A percentile compares a stretch with the other conserved stretches of the same genome.
These are phyloP conservation scores for Hymenochaete sp. DNA, from an alignment of 1,284 basidiomycete species.

Conservation along the genomic window DNA sequence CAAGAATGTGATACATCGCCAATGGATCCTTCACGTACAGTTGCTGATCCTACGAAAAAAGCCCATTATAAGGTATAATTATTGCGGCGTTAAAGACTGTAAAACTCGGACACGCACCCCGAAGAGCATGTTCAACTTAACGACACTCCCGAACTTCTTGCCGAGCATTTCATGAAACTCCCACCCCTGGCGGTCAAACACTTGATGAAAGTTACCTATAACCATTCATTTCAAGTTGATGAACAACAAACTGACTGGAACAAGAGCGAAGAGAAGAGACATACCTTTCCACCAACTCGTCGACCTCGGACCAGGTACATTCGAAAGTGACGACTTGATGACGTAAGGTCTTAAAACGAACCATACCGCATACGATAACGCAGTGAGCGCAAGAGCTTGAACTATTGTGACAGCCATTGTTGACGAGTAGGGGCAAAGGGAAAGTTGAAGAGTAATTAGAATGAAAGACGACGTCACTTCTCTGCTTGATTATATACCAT, in stretches of 20 bases:
- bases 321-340: constrained; percentile 8
- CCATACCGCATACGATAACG: constrained; percentile 6
- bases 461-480: too few species aligned
- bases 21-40: constrained; percentile 32
- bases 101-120: constrained; percentile 31
- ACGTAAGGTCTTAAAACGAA: constrained; percentile 3
- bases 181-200: constrained; percentile 7
- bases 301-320: constrained; percentile 7
- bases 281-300: constrained; percentile 11
- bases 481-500: too few species aligned
- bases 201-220: constrained; percentile 7
- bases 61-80: too few species aligned
- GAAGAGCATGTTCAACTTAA: constrained; percentile 42
- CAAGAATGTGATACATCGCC: constrained; percentile 32
- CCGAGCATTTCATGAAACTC: constrained; percentile 5
- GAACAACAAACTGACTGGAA: not conserved
- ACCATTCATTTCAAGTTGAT: not conserved
- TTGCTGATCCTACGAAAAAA: constrained; percentile 27
- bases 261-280: not conserved
- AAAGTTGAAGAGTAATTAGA: too few species aligned
- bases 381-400: constrained; percentile 1
- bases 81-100: not conserved
- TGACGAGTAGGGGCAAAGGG: too few species aligned
- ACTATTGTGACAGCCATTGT: not conserved
- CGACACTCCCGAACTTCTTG: constrained; percentile 24